A percentile compares a stretch with the other conserved stretches of the same genome.
phyloP scores from a whole-genome alignment of 192 early-diverging fungal genomes.

The Borealophlyctis nickersoniae region DNA sequence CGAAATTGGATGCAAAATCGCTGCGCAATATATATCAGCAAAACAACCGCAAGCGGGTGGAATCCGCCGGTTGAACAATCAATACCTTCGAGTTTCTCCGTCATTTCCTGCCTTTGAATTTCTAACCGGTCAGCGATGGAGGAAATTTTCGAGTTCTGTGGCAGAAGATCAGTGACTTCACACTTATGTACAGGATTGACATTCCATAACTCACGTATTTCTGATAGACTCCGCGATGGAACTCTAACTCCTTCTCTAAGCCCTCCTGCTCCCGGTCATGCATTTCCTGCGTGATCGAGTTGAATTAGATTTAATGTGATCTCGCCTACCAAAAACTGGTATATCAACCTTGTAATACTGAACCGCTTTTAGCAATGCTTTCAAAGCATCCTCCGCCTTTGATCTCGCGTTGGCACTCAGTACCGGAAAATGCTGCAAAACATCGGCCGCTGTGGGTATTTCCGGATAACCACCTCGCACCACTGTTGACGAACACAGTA shows the following conservation, averaged over 20 bases:
- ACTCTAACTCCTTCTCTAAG: constrained; percentile 11
- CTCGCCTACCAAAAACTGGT: too few relatives aligned
- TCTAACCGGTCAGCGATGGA: too few relatives aligned
- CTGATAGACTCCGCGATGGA: constrained; percentile 13
- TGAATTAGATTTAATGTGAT: too few relatives aligned
- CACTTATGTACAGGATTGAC: not conserved
- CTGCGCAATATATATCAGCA: too few relatives aligned
- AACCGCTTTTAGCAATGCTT: not conserved
- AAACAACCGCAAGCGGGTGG: too few relatives aligned
- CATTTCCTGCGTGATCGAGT: not conserved
- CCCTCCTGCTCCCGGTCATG: not conserved
- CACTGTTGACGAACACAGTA: not conserved
- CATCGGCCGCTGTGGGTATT: not conserved
- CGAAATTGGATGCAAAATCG: not conserved
- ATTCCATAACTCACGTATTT: constrained; percentile 11
- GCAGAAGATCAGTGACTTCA: not conserved
- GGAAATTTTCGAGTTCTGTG: too few relatives aligned
- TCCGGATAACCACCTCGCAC: not conserved
- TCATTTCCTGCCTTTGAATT: too few relatives aligned
- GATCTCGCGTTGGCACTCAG: constrained; percentile 3
- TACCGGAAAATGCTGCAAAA: not conserved
- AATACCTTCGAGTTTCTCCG: too few relatives aligned
- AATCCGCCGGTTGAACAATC: too few relatives aligned
- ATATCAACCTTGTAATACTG: not conserved
- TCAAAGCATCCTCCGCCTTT: not conserved